Evolutionary conservation across 2,329 filamentous ascomycete species (phyloP).

Genomic region (Fusarium decemcellulare): DNA sequence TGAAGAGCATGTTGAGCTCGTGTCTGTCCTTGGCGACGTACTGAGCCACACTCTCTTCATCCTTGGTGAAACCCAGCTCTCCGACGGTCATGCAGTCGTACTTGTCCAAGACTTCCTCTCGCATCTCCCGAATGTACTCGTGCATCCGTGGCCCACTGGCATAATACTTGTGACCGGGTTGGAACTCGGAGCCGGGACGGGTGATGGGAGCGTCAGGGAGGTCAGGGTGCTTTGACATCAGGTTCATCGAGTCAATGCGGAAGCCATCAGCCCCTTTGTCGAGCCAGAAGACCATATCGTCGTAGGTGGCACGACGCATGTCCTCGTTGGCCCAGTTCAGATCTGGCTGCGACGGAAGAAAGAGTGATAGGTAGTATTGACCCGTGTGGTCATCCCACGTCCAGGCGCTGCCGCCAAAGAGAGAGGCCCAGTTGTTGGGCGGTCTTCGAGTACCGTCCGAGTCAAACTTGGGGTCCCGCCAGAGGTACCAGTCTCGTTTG

Average conservation of each 20-base stretch:
- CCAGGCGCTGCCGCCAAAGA: slow-evolving; percentile 67
- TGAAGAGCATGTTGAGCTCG: slow-evolving; percentile 48
- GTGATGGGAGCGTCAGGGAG: slow-evolving; percentile 66
- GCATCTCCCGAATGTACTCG: slow-evolving; percentile 49
- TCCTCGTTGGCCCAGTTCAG: slow-evolving; percentile 83
- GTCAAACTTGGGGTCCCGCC: slow-evolving; percentile 60
- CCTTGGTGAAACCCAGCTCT: slow-evolving; percentile 47
- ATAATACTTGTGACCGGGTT: slow-evolving; percentile 59
- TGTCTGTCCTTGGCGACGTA: slow-evolving; percentile 63
- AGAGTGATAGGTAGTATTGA: slow-evolving; percentile 82
- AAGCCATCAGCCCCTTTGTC: slow-evolving; percentile 78
- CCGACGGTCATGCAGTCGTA: slow-evolving; percentile 69
- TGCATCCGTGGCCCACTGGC: slow-evolving; percentile 70
- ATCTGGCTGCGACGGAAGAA: slow-evolving; percentile 80
- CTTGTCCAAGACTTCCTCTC: slow-evolving; percentile 58
- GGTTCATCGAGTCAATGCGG: slow-evolving; percentile 78
- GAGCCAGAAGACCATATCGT: slow-evolving; percentile 82
- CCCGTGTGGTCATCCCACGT: slow-evolving; percentile 75
- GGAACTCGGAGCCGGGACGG: slow-evolving; percentile 49
- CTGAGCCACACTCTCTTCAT: slow-evolving; percentile 59
- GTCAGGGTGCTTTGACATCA: slow-evolving; percentile 70
- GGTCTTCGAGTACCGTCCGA: slow-evolving; percentile 52
- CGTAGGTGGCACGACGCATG: slow-evolving; percentile 76
- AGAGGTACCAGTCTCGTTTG: slow-evolving; percentile 71
- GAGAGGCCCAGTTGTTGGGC: slow-evolving; percentile 61